These are phyloP conservation scores for Ensete ventricosum DNA, from an alignment of 176 grass and related monocot species.

Conservation along the genomic window DNA sequence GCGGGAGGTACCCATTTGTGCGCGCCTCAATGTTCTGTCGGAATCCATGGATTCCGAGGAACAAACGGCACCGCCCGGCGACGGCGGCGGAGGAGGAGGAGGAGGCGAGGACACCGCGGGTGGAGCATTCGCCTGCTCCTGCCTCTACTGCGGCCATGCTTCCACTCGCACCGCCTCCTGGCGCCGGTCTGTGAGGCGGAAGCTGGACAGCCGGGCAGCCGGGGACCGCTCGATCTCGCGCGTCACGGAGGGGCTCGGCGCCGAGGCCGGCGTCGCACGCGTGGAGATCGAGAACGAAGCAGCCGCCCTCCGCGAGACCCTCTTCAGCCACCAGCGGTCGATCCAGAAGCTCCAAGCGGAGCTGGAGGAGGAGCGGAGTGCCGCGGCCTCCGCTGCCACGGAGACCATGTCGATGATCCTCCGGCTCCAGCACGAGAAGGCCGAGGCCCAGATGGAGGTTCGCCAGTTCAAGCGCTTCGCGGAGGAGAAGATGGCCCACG, in stretches of 20 bases:
- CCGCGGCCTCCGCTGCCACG: constrained; percentile 47
- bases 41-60: constrained; percentile 11
- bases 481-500: constrained; percentile 68
- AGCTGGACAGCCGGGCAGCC: background rate
- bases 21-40: background rate
- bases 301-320: constrained; percentile 42
- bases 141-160: background rate
- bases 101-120: background rate
- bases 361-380: constrained; percentile 72
- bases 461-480: constrained; percentile 65
- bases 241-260: background rate
- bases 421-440: constrained; percentile 74
- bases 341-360: constrained; percentile 48
- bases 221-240: background rate
- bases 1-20: background rate
- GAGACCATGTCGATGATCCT: constrained; percentile 88
- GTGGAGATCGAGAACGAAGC: constrained; percentile 42
- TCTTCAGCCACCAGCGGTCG: constrained; percentile 34
- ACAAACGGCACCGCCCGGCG: background rate
- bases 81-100: background rate
- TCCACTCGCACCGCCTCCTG: background rate
- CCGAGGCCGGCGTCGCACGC: background rate
- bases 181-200: constrained; percentile 8
- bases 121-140: background rate
- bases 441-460: constrained; percentile 47